Conservation (phyloP, 768 basidiomycete genomes). For the Tricholoma bakamatsutake region DNA sequence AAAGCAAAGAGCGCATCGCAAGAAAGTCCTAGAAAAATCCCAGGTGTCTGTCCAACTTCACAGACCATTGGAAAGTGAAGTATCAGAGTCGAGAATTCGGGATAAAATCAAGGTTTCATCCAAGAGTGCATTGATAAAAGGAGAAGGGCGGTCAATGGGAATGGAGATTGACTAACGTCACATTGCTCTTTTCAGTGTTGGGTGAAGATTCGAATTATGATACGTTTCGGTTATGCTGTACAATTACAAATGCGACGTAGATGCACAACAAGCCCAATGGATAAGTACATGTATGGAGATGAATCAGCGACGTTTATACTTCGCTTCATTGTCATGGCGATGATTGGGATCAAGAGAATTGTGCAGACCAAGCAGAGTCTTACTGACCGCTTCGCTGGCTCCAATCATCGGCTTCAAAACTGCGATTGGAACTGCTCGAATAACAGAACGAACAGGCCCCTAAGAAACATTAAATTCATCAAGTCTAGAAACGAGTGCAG, state of each 20-base stretch:
- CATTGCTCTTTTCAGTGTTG: background rate
- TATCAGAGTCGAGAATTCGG: constrained; percentile 42
- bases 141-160: constrained; percentile 84
- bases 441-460: constrained; percentile 91
- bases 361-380: constrained; percentile 89
- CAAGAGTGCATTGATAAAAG: constrained; percentile 68
- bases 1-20: constrained; percentile 70
- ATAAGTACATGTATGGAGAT: background rate
- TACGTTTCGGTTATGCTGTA: constrained; percentile 7
- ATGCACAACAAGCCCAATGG: background rate
- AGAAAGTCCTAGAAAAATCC: constrained; percentile 53
- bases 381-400: constrained; percentile 92
- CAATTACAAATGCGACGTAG: constrained; percentile 13
- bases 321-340: constrained; percentile 80
- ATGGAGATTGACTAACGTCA: constrained; percentile 74
- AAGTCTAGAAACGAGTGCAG: background rate
- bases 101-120: constrained; percentile 77
- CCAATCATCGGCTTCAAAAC: constrained; percentile 98
- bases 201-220: constrained; percentile 8
- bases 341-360: constrained; percentile 88
- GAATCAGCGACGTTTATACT: constrained; percentile 78
- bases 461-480: constrained; percentile 24
- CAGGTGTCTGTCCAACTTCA: constrained; percentile 60
- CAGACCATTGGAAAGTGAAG: constrained; percentile 48
- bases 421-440: constrained; percentile 95